Percentiles rank a stretch among this genome's conserved stretches.
phyloP scores from a whole-genome alignment of 139 green algal genomes.

The Helicosporidium sp. region DNA sequence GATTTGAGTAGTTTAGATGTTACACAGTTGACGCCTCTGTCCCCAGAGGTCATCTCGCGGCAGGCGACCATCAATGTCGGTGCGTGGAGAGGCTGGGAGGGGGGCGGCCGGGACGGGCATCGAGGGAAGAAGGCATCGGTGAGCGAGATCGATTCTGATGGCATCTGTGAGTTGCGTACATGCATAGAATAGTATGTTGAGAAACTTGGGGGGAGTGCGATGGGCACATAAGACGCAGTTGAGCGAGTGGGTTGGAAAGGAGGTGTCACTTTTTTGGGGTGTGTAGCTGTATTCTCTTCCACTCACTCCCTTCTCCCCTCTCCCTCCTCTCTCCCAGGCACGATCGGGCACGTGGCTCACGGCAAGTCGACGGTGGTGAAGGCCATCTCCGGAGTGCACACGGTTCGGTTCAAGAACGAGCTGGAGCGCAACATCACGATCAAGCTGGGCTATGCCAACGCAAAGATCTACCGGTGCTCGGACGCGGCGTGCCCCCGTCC shows the following conservation, averaged over 20 bases:
- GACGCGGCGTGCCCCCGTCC: slow-evolving; percentile 59
- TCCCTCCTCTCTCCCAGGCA: slow-evolving; percentile 39
- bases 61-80: slow-evolving; percentile 99
- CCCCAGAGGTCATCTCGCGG: slow-evolving; percentile 89
- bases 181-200: too few relatives aligned
- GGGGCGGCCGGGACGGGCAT: too few relatives aligned
- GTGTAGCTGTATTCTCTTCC: too few relatives aligned
- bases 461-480: slow-evolving; percentile 94
- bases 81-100: slow-evolving; percentile 24
- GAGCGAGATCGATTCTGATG: too few relatives aligned
- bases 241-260: too few relatives aligned
- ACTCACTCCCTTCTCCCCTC: background rate
- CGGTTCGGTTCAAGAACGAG: slow-evolving; percentile 99
- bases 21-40: slow-evolving; percentile 71
- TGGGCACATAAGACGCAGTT: too few relatives aligned
- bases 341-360: slow-evolving; percentile 96
- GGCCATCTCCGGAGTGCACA: slow-evolving; percentile 96
- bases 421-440: slow-evolving; percentile 99
- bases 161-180: too few relatives aligned
- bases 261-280: too few relatives aligned
- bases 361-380: slow-evolving; percentile 99
- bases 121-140: too few relatives aligned
- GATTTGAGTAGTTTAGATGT: slow-evolving; percentile 70
- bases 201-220: too few relatives aligned
- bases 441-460: slow-evolving; percentile 97